Percentiles rank a stretch among this genome's conserved stretches.
These are phyloP conservation scores for Aspergillus proliferans DNA, from an alignment of 2,329 filamentous ascomycete genomes.

Conservation along the genomic window DNA sequence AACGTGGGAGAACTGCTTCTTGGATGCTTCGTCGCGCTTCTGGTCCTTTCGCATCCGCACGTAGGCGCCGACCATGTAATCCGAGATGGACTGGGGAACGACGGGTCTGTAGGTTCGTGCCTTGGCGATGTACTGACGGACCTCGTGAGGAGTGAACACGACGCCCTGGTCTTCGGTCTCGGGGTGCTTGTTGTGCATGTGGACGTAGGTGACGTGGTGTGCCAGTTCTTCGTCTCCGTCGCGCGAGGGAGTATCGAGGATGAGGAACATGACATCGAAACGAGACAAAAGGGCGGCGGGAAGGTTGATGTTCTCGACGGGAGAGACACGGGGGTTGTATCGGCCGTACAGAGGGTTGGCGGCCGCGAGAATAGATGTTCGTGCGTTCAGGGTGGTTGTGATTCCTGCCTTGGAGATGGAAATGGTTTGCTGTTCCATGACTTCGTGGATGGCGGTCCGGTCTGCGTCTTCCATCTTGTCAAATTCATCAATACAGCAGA, in stretches of 20 bases:
- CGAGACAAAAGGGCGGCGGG: constrained; percentile 93
- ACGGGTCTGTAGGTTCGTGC: constrained; percentile 83
- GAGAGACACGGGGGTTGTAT: constrained; percentile 95
- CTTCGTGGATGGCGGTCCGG: constrained; percentile 75
- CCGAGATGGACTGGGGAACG: constrained; percentile 76
- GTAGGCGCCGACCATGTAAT: constrained; percentile 96
- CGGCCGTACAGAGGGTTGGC: constrained; percentile 96
- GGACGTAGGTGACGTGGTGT: constrained; percentile 90
- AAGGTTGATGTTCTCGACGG: constrained; percentile 98
- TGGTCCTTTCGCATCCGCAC: constrained; percentile 90
- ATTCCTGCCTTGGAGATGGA: constrained; percentile 88
- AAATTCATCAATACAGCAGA: constrained; percentile 80
- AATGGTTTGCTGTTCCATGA: constrained; percentile 83
- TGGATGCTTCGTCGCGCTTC: constrained; percentile 81
- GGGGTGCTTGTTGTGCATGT: constrained; percentile 93
- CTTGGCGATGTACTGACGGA: constrained; percentile 91
- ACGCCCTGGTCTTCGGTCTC: constrained; percentile 62
- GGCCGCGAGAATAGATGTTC: constrained; percentile 90
- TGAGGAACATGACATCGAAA: constrained; percentile 95
- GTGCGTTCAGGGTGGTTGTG: constrained; percentile 91
- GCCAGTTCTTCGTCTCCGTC: constrained; percentile 90
- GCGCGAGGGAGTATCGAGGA: constrained; percentile 86
- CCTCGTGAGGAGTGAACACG: constrained; percentile 88
- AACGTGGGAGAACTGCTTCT: constrained; percentile 89
- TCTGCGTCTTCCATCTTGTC: constrained; percentile 80